A percentile compares a stretch with the other conserved stretches of the same genome.
Conservation (phyloP, 2,329 filamentous ascomycete species). For the Fusarium agapanthi region DNA sequence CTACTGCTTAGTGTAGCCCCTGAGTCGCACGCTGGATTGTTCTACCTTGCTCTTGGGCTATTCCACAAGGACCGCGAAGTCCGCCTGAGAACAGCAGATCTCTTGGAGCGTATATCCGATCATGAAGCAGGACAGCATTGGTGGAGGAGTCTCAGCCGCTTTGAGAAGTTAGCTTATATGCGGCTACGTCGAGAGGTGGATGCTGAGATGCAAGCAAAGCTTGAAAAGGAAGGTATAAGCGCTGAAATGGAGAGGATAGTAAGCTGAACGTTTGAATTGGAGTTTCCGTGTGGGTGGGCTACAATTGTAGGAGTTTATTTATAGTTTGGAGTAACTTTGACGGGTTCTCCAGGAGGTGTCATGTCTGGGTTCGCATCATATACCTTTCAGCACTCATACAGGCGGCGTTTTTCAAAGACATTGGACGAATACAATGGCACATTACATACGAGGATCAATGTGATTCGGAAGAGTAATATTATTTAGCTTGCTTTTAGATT, state of each 20-base stretch:
- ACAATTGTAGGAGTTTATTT: conserved; percentile 6
- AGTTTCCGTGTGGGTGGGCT: background rate
- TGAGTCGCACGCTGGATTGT: conserved; percentile 86
- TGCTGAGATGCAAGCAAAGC: conserved; percentile 57
- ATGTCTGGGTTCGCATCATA: conserved; percentile 30
- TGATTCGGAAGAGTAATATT: conserved; percentile 10
- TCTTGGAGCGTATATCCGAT: conserved; percentile 82
- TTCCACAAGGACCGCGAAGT: conserved; percentile 90
- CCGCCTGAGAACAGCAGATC: conserved; percentile 76
- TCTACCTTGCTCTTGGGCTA: conserved; percentile 88
- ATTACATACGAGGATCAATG: background rate
- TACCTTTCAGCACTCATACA: conserved; percentile 30
- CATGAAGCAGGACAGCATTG: conserved; percentile 95
- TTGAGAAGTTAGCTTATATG: conserved; percentile 86
- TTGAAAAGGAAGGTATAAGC: conserved; percentile 55
- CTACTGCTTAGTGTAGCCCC: conserved; percentile 84
- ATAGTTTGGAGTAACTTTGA: conserved; percentile 19
- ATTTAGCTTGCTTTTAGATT: conserved; percentile 31
- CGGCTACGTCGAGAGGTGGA: conserved; percentile 76
- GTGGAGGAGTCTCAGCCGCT: conserved; percentile 86
- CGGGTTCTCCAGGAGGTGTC: conserved; percentile 30
- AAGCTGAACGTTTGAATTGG: conserved; percentile 51
- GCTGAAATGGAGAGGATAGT: conserved; percentile 57
- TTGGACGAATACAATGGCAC: background rate
- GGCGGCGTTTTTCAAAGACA: conserved; percentile 39